A percentile compares a stretch with the other conserved stretches of the same genome.
Evolutionary conservation across 148 eudicot genomes (phyloP).

Genomic region (Silene uniflora): DNA sequence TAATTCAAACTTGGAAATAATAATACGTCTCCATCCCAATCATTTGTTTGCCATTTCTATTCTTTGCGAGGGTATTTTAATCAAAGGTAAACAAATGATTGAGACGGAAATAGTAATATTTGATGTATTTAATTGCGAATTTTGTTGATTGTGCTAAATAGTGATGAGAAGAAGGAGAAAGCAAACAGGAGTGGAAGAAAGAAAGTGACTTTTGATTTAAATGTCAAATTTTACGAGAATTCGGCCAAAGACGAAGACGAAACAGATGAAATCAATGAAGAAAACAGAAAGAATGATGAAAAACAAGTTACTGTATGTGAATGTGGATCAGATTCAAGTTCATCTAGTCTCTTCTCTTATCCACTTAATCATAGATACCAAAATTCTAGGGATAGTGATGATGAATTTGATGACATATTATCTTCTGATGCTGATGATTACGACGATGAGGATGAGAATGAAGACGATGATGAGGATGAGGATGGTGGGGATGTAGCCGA

Average conservation of each 20-base stretch:
- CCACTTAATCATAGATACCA: slow-evolving; percentile 41
- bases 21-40: no score
- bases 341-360: slow-evolving; percentile 44
- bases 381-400: slow-evolving; percentile 40
- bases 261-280: slow-evolving; percentile 1
- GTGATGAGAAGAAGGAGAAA: slow-evolving; percentile 35
- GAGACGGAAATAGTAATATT: not conserved
- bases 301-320: not conserved
- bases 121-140: not conserved
- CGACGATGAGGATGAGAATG: slow-evolving; percentile 14
- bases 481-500: not conserved
- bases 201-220: slow-evolving; percentile 55
- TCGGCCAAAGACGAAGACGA: slow-evolving; percentile 1
- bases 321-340: slow-evolving; percentile 30
- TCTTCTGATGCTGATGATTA: slow-evolving; percentile 29
- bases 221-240: slow-evolving; percentile 36
- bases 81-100: not conserved
- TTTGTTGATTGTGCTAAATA: slow-evolving; percentile 16
- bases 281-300: slow-evolving; percentile 1
- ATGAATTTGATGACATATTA: slow-evolving; percentile 32
- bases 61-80: no score
- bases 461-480: slow-evolving; percentile 24
- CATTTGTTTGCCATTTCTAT: no score
- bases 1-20: no score
- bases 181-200: slow-evolving; percentile 33